Evolutionary conservation across 1,284 basidiomycete genomes (phyloP).

Genomic region (Golubevia pallescens): DNA sequence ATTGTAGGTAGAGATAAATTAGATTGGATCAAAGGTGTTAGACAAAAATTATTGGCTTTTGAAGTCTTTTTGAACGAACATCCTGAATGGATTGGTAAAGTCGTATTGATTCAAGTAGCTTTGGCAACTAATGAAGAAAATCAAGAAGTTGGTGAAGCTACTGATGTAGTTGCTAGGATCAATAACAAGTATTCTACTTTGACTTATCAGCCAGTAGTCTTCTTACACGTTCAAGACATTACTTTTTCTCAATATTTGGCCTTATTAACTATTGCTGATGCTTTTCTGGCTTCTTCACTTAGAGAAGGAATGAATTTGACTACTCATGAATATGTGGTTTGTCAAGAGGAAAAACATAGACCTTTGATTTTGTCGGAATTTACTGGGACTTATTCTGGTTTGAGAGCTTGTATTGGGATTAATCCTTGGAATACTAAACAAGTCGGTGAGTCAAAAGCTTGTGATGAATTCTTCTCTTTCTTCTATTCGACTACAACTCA

Average conservation of each 20-base stretch:
- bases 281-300: constrained; percentile 82
- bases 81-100: constrained; percentile 79
- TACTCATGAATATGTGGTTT: constrained; percentile 83
- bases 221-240: constrained; percentile 83
- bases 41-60: constrained; percentile 82
- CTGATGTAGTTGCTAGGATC: constrained; percentile 79
- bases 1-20: constrained; percentile 87
- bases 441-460: constrained; percentile 14
- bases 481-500: neutral
- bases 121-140: constrained; percentile 80
- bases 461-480: neutral
- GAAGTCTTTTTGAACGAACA: constrained; percentile 80
- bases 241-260: constrained; percentile 86
- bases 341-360: constrained; percentile 70
- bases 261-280: constrained; percentile 80
- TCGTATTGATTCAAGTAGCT: constrained; percentile 84
- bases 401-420: constrained; percentile 81
- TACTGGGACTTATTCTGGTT: constrained; percentile 82
- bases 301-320: constrained; percentile 86
- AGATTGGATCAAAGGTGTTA: constrained; percentile 82
- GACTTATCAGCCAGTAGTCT: constrained; percentile 85
- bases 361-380: constrained; percentile 78
- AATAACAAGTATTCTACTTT: constrained; percentile 81
- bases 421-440: constrained; percentile 70
- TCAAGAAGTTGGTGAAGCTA: constrained; percentile 76